Evolutionary conservation across 2,329 filamentous ascomycete genomes (phyloP).

Genomic region (Apiospora rasikravindrae): DNA sequence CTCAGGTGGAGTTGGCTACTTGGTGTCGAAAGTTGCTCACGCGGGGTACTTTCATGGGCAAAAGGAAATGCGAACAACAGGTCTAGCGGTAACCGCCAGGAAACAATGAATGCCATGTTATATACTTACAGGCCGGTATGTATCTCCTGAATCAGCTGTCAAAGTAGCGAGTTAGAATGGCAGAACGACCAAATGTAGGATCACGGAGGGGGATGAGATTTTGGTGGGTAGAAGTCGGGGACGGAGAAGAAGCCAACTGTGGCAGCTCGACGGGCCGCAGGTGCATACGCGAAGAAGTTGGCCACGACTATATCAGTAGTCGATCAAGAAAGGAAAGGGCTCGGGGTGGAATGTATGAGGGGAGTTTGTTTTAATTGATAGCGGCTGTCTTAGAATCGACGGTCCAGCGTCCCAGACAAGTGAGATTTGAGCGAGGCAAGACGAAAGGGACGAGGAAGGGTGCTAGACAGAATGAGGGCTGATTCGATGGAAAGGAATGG

Average conservation of each 20-base stretch:
- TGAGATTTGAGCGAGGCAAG: constrained; percentile 7
- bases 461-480: constrained; percentile 17
- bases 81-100: background rate
- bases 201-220: constrained; percentile 29
- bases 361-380: constrained; percentile 11
- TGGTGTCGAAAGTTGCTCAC: constrained; percentile 18
- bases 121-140: constrained; percentile 58
- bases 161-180: constrained; percentile 28
- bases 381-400: constrained; percentile 7
- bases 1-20: constrained; percentile 11
- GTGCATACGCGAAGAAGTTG: constrained; percentile 14
- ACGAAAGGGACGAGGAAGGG: constrained; percentile 1
- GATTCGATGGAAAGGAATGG: constrained; percentile 14
- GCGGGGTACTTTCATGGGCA: constrained; percentile 11
- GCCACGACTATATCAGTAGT: constrained; percentile 9
- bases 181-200: constrained; percentile 23
- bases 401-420: constrained; percentile 4
- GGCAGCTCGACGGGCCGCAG: constrained; percentile 12
- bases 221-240: constrained; percentile 15
- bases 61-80: constrained; percentile 22
- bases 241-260: constrained; percentile 1
- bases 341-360: constrained; percentile 7
- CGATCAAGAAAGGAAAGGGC: constrained; percentile 12
- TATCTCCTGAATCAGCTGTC: constrained; percentile 49
- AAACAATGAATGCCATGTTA: background rate